Conservation (phyloP, 164 flowering plant species). For the Buxus sempervirens region DNA sequence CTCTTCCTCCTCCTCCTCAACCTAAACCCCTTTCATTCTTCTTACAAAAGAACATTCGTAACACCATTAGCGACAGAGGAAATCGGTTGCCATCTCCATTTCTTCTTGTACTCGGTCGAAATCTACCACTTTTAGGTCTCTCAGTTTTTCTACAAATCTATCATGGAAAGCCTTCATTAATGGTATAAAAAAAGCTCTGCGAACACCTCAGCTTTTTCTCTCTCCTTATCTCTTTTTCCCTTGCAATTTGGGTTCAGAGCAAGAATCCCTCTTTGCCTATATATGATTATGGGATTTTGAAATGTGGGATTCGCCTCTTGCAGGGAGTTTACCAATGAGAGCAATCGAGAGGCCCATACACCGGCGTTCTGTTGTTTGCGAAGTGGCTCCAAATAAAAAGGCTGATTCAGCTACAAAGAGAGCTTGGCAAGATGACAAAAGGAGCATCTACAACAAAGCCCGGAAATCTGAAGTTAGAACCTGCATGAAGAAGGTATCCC, state of each 20-base stretch:
- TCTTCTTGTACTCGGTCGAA: conserved; percentile 15
- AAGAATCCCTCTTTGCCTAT: not conserved
- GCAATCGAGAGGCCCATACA: conserved; percentile 33
- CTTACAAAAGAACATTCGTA: too few species aligned
- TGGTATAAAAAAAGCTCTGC: conserved; percentile 32
- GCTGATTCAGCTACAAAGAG: conserved; percentile 89
- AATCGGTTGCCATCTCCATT: too few species aligned
- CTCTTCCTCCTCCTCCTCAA: too few species aligned
- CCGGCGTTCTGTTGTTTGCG: conserved; percentile 56
- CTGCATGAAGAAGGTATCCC: conserved; percentile 86
- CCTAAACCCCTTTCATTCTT: too few species aligned
- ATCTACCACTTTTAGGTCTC: conserved; percentile 25
- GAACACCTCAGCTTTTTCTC: too few species aligned
- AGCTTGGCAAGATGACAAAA: conserved; percentile 88
- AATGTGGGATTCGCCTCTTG: conserved; percentile 11
- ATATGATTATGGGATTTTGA: conserved; percentile 3
- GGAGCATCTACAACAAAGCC: conserved; percentile 69
- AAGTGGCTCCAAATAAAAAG: conserved; percentile 59
- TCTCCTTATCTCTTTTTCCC: conserved; percentile 1
- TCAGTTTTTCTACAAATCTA: conserved; percentile 49
- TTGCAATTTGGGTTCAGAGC: not conserved
- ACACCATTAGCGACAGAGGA: too few species aligned
- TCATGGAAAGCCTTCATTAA: conserved; percentile 34
- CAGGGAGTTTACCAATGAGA: conserved; percentile 48
- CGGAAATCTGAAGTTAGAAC: conserved; percentile 77